Conservation (phyloP, 2,329 filamentous ascomycete species). For the Ceratocystis smalleyi region DNA sequence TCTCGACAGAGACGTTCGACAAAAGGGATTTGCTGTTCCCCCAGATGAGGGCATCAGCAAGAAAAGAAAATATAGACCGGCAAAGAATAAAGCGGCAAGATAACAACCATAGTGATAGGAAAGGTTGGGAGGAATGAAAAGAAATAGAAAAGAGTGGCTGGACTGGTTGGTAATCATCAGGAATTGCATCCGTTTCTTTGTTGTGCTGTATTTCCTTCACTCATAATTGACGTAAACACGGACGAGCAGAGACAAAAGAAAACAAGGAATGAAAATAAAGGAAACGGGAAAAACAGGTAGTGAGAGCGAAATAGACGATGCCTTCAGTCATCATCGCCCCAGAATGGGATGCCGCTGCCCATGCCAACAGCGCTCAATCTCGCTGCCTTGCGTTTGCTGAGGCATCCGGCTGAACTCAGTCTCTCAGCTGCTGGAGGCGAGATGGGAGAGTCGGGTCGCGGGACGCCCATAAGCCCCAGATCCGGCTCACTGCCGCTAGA, state of each 20-base stretch:
- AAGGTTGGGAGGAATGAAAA: not conserved
- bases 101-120: not conserved
- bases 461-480: slow-evolving; percentile 19
- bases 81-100: not conserved
- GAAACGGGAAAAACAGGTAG: not conserved
- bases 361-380: slow-evolving; percentile 29
- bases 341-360: slow-evolving; percentile 24
- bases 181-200: not conserved
- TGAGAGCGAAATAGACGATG: no score
- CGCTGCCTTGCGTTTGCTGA: slow-evolving; percentile 25
- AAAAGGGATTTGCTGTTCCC: not conserved
- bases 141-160: not conserved
- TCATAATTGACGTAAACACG: slow-evolving; percentile 1
- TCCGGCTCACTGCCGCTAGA: slow-evolving; percentile 7
- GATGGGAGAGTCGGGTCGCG: slow-evolving; percentile 27
- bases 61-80: not conserved
- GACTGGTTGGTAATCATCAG: not conserved
- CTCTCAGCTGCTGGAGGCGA: slow-evolving; percentile 18
- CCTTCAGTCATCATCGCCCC: slow-evolving; percentile 29
- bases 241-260: not conserved
- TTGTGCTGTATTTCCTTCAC: slow-evolving; percentile 6
- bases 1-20: not conserved
- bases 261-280: not conserved
- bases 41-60: not conserved
- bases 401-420: slow-evolving; percentile 21